These are phyloP conservation scores for Fomes fomentarius DNA, from an alignment of 1,284 basidiomycete species.

Conservation along the genomic window DNA sequence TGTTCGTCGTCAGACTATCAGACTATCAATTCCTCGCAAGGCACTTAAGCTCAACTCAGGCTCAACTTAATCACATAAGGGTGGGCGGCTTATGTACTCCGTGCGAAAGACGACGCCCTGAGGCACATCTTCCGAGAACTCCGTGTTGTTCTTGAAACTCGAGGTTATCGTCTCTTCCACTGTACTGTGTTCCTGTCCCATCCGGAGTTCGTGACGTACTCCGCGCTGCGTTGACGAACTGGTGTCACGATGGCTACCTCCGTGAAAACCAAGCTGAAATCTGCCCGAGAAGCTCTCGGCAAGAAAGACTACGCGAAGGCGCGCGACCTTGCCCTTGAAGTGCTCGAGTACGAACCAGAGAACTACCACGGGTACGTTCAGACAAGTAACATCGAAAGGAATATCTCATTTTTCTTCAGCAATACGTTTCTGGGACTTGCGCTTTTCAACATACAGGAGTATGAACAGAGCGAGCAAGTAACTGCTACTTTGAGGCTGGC, in stretches of 20 bases:
- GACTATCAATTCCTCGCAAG: too few relatives aligned
- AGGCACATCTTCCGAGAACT: too few relatives aligned
- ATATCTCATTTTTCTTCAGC: conserved; percentile 42
- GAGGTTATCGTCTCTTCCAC: too few relatives aligned
- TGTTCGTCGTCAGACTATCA: too few relatives aligned
- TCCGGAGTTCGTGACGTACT: too few relatives aligned
- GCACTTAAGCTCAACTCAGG: too few relatives aligned
- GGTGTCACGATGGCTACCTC: conserved; percentile 41
- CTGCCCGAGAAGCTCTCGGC: conserved; percentile 75
- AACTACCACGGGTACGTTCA: conserved; percentile 82
- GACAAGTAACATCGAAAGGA: conserved; percentile 2
- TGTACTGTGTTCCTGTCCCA: too few relatives aligned
- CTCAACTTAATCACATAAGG: too few relatives aligned
- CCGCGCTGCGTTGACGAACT: too few relatives aligned
- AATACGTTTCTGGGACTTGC: conserved; percentile 85
- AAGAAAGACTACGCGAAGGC: conserved; percentile 80
- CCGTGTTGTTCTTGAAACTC: too few relatives aligned
- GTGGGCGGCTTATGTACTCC: too few relatives aligned
- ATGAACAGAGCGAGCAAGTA: conserved; percentile 84
- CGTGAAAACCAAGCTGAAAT: conserved; percentile 77
- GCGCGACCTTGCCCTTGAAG: conserved; percentile 63
- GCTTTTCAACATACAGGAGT: conserved; percentile 70
- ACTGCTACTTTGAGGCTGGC: conserved; percentile 31
- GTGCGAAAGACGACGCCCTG: too few relatives aligned
- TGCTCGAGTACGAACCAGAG: conserved; percentile 72